Conservation (phyloP, 495 filamentous ascomycete genomes). For the Trichoderma reesei region DNA sequence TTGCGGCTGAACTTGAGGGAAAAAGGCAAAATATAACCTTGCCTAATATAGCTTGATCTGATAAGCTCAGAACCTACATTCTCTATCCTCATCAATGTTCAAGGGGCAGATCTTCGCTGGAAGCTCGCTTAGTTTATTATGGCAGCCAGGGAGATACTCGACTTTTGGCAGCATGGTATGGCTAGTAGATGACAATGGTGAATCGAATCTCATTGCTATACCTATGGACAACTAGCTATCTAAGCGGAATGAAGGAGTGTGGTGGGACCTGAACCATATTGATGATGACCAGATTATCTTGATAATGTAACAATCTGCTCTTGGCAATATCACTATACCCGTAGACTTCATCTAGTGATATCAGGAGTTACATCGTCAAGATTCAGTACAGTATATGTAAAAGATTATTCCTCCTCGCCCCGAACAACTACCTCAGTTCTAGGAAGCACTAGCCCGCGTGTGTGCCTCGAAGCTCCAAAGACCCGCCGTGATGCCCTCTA, state of each 20-base stretch:
- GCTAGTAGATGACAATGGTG: background rate
- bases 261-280: background rate
- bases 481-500: background rate
- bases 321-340: background rate
- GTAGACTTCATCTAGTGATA: slow-evolving; percentile 1
- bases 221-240: background rate
- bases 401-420: background rate
- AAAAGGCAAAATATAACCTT: too few relatives aligned
- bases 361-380: background rate
- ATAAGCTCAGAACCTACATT: background rate
- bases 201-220: background rate
- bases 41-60: background rate
- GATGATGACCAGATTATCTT: background rate
- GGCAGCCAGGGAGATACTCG: background rate
- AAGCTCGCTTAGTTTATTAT: background rate
- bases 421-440: background rate
- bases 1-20: background rate
- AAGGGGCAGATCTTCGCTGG: background rate
- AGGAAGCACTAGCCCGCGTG: background rate
- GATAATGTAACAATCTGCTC: background rate
- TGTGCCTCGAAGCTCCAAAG: background rate
- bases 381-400: background rate
- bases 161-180: background rate
- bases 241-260: background rate
- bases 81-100: background rate